These are phyloP conservation scores for Pyrenochaeta sp. DNA, from an alignment of 2,329 filamentous ascomycete species.

Conservation along the genomic window DNA sequence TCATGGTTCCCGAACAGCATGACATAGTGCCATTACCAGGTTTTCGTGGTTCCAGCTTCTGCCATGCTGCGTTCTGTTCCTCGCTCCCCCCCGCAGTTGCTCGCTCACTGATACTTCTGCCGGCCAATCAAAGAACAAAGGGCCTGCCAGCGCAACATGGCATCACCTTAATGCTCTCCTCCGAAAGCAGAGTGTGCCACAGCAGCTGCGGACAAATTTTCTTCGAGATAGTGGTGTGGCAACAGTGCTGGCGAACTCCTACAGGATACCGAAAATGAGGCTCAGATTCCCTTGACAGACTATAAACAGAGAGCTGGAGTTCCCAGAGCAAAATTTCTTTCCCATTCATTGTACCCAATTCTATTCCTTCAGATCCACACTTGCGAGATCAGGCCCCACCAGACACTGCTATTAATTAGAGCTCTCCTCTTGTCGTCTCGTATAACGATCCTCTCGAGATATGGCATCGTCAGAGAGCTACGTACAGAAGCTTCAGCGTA, in stretches of 20 bases:
- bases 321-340: constrained; percentile 30
- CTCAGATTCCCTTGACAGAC: constrained; percentile 28
- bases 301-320: constrained; percentile 43
- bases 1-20: constrained; percentile 32
- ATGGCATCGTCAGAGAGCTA: constrained; percentile 44
- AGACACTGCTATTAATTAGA: constrained; percentile 20
- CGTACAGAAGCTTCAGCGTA: constrained; percentile 45
- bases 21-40: constrained; percentile 41
- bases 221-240: constrained; percentile 34
- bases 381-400: constrained; percentile 30
- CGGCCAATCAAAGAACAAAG: constrained; percentile 37
- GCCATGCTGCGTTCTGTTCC: constrained; percentile 28
- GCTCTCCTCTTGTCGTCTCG: constrained; percentile 17
- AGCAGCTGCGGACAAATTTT: constrained; percentile 28
- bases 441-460: constrained; percentile 20
- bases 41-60: constrained; percentile 33
- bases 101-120: constrained; percentile 30
- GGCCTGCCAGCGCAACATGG: constrained; percentile 43
- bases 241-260: constrained; percentile 25
- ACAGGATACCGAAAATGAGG: constrained; percentile 35
- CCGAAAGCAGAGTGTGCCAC: constrained; percentile 28
- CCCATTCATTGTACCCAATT: constrained; percentile 32
- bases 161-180: constrained; percentile 32
- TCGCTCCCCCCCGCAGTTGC: constrained; percentile 35
- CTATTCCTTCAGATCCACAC: constrained; percentile 32